These are phyloP conservation scores for Candida khao-thaluensis DNA, from an alignment of 805 yeast species.

Conservation along the genomic window DNA sequence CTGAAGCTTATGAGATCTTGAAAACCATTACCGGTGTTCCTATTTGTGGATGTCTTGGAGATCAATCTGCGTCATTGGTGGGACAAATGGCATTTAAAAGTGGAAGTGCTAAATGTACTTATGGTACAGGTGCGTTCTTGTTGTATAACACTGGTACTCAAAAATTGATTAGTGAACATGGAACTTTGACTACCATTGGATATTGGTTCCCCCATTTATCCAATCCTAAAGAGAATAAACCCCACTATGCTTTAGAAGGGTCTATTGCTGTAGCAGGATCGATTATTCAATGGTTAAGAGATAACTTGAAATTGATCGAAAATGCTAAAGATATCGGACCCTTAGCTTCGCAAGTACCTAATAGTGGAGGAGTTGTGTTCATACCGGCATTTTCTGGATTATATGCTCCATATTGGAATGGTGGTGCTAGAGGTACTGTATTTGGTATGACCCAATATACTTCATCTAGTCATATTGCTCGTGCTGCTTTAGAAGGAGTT, in stretches of 20 bases:
- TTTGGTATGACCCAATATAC: constrained; percentile 92
- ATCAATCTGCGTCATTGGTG: constrained; percentile 89
- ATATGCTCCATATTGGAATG: constrained; percentile 95
- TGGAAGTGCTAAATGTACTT: constrained; percentile 92
- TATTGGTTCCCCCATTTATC: constrained; percentile 77
- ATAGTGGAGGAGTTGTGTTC: constrained; percentile 89
- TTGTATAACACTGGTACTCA: constrained; percentile 80
- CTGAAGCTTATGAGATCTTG: constrained; percentile 51
- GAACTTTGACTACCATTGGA: constrained; percentile 86
- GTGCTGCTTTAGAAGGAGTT: constrained; percentile 94
- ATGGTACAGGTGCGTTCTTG: constrained; percentile 93
- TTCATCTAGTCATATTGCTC: constrained; percentile 85
- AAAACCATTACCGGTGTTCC: constrained; percentile 60
- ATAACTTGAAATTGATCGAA: constrained; percentile 78
- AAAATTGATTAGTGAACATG: constrained; percentile 71
- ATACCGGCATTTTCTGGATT: constrained; percentile 94
- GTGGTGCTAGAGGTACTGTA: constrained; percentile 88
- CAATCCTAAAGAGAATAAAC: constrained; percentile 46
- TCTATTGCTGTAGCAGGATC: constrained; percentile 96
- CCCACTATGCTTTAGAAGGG: constrained; percentile 91
- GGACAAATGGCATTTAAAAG: constrained; percentile 84
- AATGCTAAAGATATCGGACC: constrained; percentile 88
- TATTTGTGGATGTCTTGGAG: constrained; percentile 88
- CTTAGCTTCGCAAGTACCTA: constrained; percentile 74
- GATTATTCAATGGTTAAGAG: constrained; percentile 90